Conservation (phyloP, 345 rosid genomes). For the Eucalyptus globulus region DNA sequence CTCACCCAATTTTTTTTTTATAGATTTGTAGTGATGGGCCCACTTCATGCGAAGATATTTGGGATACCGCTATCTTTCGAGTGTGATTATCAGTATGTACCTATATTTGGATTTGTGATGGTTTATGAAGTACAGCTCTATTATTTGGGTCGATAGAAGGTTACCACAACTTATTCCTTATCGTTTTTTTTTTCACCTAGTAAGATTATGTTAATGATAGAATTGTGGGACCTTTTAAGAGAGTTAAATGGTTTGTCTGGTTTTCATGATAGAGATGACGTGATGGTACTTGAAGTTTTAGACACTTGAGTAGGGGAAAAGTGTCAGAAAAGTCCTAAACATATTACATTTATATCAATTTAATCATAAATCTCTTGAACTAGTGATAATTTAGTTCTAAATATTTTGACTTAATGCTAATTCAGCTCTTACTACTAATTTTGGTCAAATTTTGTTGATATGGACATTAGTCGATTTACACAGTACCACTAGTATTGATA, state of each 20-base stretch:
- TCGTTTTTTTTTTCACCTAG: background rate
- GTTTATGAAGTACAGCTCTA: background rate
- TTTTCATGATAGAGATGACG: background rate
- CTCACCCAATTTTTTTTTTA: background rate
- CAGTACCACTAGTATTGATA: rapidly evolving
- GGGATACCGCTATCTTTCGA: background rate
- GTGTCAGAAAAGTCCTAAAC: too few species aligned
- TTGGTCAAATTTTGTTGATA: too few species aligned
- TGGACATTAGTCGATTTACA: too few species aligned
- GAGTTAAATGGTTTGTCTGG: background rate
- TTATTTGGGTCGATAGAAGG: background rate
- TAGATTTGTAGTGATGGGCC: background rate
- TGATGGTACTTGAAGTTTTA: background rate
- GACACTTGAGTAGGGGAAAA: background rate
- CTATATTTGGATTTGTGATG: background rate
- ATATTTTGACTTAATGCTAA: too few species aligned
- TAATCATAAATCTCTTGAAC: too few species aligned
- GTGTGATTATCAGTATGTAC: background rate
- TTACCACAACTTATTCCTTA: background rate
- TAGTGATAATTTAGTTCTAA: too few species aligned
- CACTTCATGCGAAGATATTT: background rate
- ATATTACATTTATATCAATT: too few species aligned
- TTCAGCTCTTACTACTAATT: too few species aligned
- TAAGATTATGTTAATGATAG: background rate
- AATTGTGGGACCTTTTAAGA: background rate